These are phyloP conservation scores for Fragaria nilgerrensis DNA, from an alignment of 306 rosid species.

Conservation along the genomic window DNA sequence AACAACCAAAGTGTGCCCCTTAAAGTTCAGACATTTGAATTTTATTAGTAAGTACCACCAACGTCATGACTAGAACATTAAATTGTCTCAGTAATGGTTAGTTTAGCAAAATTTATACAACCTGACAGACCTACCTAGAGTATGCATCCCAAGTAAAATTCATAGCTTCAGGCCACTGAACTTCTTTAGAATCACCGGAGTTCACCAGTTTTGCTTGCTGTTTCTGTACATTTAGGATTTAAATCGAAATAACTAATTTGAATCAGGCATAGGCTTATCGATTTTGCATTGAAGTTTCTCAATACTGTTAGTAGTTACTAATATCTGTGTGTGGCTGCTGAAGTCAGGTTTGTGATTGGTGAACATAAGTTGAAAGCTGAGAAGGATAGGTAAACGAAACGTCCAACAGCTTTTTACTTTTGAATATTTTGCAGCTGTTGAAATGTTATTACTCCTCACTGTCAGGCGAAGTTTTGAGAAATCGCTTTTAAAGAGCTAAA, in stretches of 20 bases:
- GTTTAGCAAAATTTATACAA: neutral
- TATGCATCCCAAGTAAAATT: too few relatives aligned
- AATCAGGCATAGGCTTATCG: neutral
- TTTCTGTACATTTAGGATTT: neutral
- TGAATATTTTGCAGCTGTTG: neutral
- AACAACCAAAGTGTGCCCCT: neutral
- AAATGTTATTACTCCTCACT: slow-evolving; percentile 14
- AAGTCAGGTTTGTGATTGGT: slow-evolving; percentile 62
- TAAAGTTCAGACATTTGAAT: neutral
- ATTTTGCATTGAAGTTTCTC: neutral
- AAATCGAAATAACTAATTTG: neutral
- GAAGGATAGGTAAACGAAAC: slow-evolving; percentile 71
- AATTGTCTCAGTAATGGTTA: too few relatives aligned
- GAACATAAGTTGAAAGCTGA: slow-evolving; percentile 73
- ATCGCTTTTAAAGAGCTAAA: slow-evolving; percentile 86
- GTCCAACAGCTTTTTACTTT: neutral
- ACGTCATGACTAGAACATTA: too few relatives aligned
- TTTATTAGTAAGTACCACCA: neutral
- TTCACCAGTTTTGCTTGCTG: neutral
- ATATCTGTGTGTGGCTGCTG: slow-evolving; percentile 62
- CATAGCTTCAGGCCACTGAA: neutral
- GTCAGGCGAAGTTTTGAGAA: slow-evolving; percentile 79
- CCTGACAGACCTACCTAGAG: neutral
- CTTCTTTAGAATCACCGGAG: too few relatives aligned
- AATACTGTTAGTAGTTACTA: slow-evolving; percentile 7